A percentile compares a stretch with the other conserved stretches of the same genome.
phyloP scores from a whole-genome alignment of 1,284 basidiomycete species.

The Xanthoconium separans region DNA sequence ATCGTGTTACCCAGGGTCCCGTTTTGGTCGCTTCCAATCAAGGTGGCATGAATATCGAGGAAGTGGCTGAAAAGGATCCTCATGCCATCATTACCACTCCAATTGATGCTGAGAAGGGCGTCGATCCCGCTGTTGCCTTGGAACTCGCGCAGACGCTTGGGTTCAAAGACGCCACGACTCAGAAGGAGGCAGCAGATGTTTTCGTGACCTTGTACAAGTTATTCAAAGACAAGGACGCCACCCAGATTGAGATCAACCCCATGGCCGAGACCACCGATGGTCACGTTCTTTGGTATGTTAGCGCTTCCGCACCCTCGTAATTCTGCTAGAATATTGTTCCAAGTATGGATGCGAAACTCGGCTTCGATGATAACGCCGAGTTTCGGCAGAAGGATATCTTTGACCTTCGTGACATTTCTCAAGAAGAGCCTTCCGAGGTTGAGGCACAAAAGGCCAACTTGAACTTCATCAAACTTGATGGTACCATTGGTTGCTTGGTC shows the following conservation, averaged over 20 bases:
- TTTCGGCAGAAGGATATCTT: constrained; percentile 96
- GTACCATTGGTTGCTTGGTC: constrained; percentile 96
- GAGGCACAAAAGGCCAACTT: constrained; percentile 93
- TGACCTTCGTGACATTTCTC: constrained; percentile 85
- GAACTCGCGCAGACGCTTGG: constrained; percentile 89
- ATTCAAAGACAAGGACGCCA: constrained; percentile 99
- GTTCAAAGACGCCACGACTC: constrained; percentile 73
- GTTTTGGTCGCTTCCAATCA: constrained; percentile 94
- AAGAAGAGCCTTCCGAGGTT: constrained; percentile 97
- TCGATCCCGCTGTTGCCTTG: constrained; percentile 73
- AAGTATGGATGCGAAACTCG: constrained; percentile 99
- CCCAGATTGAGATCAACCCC: constrained; percentile 99
- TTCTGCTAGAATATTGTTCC: constrained; percentile 9
- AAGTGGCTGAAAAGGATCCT: constrained; percentile 98
- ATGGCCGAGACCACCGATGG: constrained; percentile 95
- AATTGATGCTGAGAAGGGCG: constrained; percentile 85
- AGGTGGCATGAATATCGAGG: constrained; percentile 99
- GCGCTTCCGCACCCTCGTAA: constrained; percentile 4
- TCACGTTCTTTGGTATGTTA: constrained; percentile 83
- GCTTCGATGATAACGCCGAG: constrained; percentile 99
- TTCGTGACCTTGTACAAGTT: constrained; percentile 96
- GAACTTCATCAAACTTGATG: constrained; percentile 99
- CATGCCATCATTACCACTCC: constrained; percentile 95
- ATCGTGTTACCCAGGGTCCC: constrained; percentile 86
- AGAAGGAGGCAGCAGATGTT: constrained; percentile 86